phyloP scores from a whole-genome alignment of 140 eudicot genomes.

The Bidens hawaiensis region DNA sequence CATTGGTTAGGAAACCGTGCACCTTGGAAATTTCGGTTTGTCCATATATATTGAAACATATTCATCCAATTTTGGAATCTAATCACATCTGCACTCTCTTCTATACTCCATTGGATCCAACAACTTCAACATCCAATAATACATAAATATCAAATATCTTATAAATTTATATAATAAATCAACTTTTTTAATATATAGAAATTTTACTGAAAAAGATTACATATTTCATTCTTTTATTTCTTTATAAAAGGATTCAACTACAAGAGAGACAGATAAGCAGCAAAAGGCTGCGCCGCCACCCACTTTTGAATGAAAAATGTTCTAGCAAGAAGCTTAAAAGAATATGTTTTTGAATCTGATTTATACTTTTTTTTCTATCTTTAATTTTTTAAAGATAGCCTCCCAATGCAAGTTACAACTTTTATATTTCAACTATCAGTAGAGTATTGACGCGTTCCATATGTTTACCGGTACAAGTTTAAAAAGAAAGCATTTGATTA shows the following conservation, averaged over 20 bases:
- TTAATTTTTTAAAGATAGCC: background rate
- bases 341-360: no score
- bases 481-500: background rate
- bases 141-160: background rate
- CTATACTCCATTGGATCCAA: constrained; percentile 24
- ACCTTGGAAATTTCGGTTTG: constrained; percentile 22
- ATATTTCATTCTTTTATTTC: no score
- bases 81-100: constrained; percentile 12
- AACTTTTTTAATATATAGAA: no score
- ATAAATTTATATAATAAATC: background rate
- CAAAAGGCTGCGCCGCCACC: no score
- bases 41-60: constrained; percentile 7
- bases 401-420: background rate
- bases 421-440: no score
- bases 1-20: constrained; percentile 1
- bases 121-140: background rate
- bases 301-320: no score
- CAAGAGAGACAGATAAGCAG: no score
- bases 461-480: background rate
- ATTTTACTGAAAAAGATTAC: no score
- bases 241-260: no score
- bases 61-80: constrained; percentile 12
- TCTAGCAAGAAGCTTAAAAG: no score
- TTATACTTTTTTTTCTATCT: background rate
- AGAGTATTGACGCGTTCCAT: background rate